phyloP scores from a whole-genome alignment of 495 filamentous ascomycete species.

The Cercophora sp. region DNA sequence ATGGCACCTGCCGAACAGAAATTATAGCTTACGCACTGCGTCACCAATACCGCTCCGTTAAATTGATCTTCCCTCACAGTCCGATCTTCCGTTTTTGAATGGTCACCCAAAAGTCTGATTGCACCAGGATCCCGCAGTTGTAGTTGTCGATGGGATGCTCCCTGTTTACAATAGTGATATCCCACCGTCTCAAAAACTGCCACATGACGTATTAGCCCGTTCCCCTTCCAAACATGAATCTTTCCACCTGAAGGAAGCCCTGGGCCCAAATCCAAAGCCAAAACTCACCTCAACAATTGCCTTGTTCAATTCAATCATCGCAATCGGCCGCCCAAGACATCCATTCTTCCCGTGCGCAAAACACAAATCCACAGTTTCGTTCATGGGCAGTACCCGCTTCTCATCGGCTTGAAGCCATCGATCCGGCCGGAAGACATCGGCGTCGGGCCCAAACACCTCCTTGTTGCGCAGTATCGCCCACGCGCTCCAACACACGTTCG shows the following conservation, averaged over 20 bases:
- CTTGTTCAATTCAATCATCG: constrained; percentile 48
- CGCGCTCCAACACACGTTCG: constrained; percentile 7
- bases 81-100: constrained; percentile 1
- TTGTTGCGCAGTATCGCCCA: background rate
- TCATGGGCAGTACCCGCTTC: constrained; percentile 33
- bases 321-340: constrained; percentile 38
- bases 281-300: constrained; percentile 48
- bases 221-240: too few species aligned
- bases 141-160: background rate
- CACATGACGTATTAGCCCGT: background rate
- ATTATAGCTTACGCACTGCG: too few species aligned
- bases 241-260: too few species aligned
- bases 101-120: background rate
- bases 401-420: constrained; percentile 39
- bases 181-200: background rate
- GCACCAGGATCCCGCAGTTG: background rate
- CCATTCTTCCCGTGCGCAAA: constrained; percentile 37
- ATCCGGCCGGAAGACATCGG: constrained; percentile 32
- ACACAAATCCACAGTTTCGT: constrained; percentile 26
- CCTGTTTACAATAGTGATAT: background rate
- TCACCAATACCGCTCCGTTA: too few species aligned
- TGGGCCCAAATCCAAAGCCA: too few species aligned
- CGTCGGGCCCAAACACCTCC: constrained; percentile 23
- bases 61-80: too few species aligned
- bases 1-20: too few species aligned